Base-by-base conservation (phyloP, 2,329 filamentous ascomycete species). In the Aspergillus sp. region DNA sequence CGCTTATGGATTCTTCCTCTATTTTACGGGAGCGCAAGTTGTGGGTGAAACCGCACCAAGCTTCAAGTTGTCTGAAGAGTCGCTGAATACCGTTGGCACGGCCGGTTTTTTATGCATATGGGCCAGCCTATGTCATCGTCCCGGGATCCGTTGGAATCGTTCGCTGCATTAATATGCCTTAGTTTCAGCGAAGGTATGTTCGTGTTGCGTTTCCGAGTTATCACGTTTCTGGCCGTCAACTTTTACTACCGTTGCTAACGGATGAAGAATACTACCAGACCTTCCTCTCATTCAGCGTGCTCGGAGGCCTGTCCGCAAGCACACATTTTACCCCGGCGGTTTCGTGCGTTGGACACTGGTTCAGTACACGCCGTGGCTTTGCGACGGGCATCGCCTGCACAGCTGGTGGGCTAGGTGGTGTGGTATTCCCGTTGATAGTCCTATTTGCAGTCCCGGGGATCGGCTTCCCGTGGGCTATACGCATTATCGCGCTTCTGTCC, bases 1-100 rank as follows among this genome's bases (percentile, higher is more conserved):
- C 8, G 44, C 52, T 1, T 64, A 58, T 37, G 53, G 49, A 0
- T 66, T 64, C 35, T 55, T 64, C 29, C 39, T 62, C 8, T 63
- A 61, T 20, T 45, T 55, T 36, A 47, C 40, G 5, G 43, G 43
- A 0, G 42, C 51, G 5, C 52, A 58, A 32, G 35, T 32, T 13
- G 41, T 44, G 12, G 4, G 15, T 25, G 12, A 3, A 11, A 8
- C 16, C n/a, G 5, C 16, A 13, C 13, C 6, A 8, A 6, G 15
- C 2, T 30, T 15, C 14, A 2, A n/a, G 19, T 11, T 14, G n/a
- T n/a, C 15, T 10, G 25, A 13, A 7, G 2, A 26, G 25, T 3
- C 11, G 13, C 4, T 10, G 7, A 22, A 22, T 22, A 22, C 19
- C 34, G 30, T 14, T 29, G 32, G 41, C 48, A 42, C 57, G 59